Conservation (phyloP, 2,329 filamentous ascomycete genomes). For the Pyrenochaeta sp. region DNA sequence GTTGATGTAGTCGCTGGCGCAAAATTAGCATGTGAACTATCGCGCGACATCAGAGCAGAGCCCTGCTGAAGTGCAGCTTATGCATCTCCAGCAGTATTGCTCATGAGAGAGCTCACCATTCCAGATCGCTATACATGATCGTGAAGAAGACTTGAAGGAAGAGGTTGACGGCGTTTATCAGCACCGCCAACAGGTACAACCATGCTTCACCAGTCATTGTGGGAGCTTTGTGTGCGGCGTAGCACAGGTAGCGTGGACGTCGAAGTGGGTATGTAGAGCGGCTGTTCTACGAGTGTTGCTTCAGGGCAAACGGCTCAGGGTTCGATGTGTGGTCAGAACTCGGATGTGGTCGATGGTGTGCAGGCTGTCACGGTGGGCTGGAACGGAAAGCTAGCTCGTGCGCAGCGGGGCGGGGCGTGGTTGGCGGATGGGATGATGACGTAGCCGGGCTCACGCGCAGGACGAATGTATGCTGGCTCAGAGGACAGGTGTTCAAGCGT, state of each 20-base stretch:
- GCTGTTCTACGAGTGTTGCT: slow-evolving; percentile 14
- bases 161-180: slow-evolving; percentile 99
- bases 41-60: slow-evolving; percentile 5
- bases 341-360: slow-evolving; percentile 44
- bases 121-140: slow-evolving; percentile 99
- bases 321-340: slow-evolving; percentile 27
- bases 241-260: slow-evolving; percentile 18
- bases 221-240: slow-evolving; percentile 37
- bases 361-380: slow-evolving; percentile 38
- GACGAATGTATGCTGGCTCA: slow-evolving; percentile 9
- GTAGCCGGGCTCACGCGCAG: slow-evolving; percentile 18
- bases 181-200: slow-evolving; percentile 95
- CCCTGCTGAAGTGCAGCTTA: not conserved
- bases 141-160: slow-evolving; percentile 99
- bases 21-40: slow-evolving; percentile 40
- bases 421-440: slow-evolving; percentile 27
- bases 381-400: slow-evolving; percentile 44
- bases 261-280: slow-evolving; percentile 16
- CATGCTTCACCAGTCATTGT: slow-evolving; percentile 97
- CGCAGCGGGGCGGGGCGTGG: slow-evolving; percentile 42
- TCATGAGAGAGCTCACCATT: slow-evolving; percentile 76
- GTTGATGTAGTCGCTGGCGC: slow-evolving; percentile 94
- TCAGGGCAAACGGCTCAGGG: slow-evolving; percentile 17
- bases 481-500: slow-evolving; percentile 8
- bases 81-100: not conserved